phyloP scores from a whole-genome alignment of 2,329 filamentous ascomycete species.

The Fusarium continuum region DNA sequence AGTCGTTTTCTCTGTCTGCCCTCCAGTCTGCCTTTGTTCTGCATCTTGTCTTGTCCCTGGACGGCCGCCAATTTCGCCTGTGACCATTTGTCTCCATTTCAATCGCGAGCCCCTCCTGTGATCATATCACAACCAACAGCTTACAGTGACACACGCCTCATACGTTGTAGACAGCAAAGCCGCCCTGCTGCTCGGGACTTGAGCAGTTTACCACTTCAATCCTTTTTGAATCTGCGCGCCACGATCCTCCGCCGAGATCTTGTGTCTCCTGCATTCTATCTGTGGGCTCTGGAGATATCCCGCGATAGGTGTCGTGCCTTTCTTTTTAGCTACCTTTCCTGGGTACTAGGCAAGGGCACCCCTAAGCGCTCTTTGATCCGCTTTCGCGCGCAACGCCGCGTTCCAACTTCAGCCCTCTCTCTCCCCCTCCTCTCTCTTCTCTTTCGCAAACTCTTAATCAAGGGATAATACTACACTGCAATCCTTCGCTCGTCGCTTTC shows the following conservation, averaged over 20 bases:
- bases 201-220: neutral
- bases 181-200: neutral
- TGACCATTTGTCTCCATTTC: slow-evolving; percentile 20
- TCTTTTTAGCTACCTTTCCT: slow-evolving; percentile 5
- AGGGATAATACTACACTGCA: slow-evolving; percentile 24
- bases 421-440: slow-evolving; percentile 38
- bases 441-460: slow-evolving; percentile 22
- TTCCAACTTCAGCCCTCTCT: slow-evolving; percentile 42
- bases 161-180: neutral
- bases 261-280: slow-evolving; percentile 13
- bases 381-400: slow-evolving; percentile 40
- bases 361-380: slow-evolving; percentile 42
- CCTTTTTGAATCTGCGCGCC: slow-evolving; percentile 22
- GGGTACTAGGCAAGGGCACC: slow-evolving; percentile 38
- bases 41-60: slow-evolving; percentile 1
- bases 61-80: slow-evolving; percentile 23
- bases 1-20: slow-evolving; percentile 25
- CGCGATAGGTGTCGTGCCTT: slow-evolving; percentile 16
- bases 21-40: slow-evolving; percentile 32
- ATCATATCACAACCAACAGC: slow-evolving; percentile 24
- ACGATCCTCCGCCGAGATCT: slow-evolving; percentile 25
- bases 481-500: slow-evolving; percentile 10
- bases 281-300: slow-evolving; percentile 23
- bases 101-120: slow-evolving; percentile 19
- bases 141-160: slow-evolving; percentile 22